Evolutionary conservation across 805 yeast genomes (phyloP), one percentile per base, ranked within the genome.

Genomic region (Lachancea lanzarotensis): DNA sequence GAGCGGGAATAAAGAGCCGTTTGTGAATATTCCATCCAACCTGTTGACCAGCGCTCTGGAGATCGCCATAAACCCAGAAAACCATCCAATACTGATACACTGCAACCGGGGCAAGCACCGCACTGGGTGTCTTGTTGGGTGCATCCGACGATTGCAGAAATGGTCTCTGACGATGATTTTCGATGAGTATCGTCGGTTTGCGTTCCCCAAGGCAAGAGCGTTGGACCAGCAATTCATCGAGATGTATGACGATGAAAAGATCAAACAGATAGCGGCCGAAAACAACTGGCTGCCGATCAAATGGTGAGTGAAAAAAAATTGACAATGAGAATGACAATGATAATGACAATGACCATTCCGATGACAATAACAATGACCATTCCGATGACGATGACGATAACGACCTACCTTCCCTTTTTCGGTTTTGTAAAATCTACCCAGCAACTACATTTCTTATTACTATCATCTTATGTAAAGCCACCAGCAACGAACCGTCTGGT

Each of bases 91-190:
- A 11, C 69, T 93, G 51, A 86, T 93, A 36, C 98, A 93, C 64
- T 93, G 98, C 67, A 93, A 93, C 66, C 71, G 96, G 47, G 98
- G 98, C 10, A 93, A 91, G 63, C 98, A 93, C 63, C 74, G 98
- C 54, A 93, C 98, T 0, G 98, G 98, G 0, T 93, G 98, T 63
- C 71, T 93, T 13, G 90, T 93, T 26, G 98, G 98, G 2, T 91
- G 96, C 59, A 73, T 93, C 29, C 69, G 98, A 48, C 73, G 93
- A 55, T 67, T 90, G 43, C 98, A 91, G 60, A 80, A 82, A 48
- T 93, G 98, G 98, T 82, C 95, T 2, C 66, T 89, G 51, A 83
- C 96, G 1, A 85, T 91, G 79, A 93, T 91, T 16, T 89, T 93
- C 59, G 98, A 93, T 57, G 98, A 93, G 61, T 93, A 93, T 67